A percentile compares a stretch with the other conserved stretches of the same genome.
Conservation (phyloP, 2,329 filamentous ascomycete species). For the Daldinia sp. region DNA sequence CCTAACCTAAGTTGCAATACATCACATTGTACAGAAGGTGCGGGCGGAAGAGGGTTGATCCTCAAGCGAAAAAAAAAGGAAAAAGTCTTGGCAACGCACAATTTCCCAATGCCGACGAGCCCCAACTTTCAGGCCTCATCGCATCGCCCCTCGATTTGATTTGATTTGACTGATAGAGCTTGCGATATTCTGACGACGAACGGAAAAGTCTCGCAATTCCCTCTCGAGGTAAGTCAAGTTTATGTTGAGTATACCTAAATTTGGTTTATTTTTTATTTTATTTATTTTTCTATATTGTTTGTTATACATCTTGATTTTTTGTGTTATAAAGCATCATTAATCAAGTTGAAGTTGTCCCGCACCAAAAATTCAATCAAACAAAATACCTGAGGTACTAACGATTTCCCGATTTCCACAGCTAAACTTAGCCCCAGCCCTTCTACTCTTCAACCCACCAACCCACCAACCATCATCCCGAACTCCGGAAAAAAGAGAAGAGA, state of each 20-base stretch:
- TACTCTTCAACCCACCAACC: slow-evolving; percentile 14
- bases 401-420: neutral
- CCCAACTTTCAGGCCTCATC: slow-evolving; percentile 44
- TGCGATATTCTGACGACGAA: slow-evolving; percentile 29
- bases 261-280: neutral
- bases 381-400: slow-evolving; percentile 14
- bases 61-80: slow-evolving; percentile 47
- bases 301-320: neutral
- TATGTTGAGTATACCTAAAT: neutral
- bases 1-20: slow-evolving; percentile 15
- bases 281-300: neutral
- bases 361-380: neutral
- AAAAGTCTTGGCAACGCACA: slow-evolving; percentile 52
- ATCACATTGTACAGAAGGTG: neutral
- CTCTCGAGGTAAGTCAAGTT: slow-evolving; percentile 37
- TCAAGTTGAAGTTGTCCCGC: slow-evolving; percentile 1
- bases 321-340: neutral
- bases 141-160: slow-evolving; percentile 32
- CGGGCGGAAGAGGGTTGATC: slow-evolving; percentile 52
- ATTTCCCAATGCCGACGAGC: slow-evolving; percentile 45
- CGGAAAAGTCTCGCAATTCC: slow-evolving; percentile 39
- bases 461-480: slow-evolving; percentile 11
- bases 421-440: neutral
- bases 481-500: slow-evolving; percentile 30
- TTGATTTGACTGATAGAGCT: slow-evolving; percentile 10